Evolutionary conservation across 2,329 filamentous ascomycete genomes (phyloP), one percentile per base, ranked within the genome.

Genomic region (Pseudogymnoascus sp.): DNA sequence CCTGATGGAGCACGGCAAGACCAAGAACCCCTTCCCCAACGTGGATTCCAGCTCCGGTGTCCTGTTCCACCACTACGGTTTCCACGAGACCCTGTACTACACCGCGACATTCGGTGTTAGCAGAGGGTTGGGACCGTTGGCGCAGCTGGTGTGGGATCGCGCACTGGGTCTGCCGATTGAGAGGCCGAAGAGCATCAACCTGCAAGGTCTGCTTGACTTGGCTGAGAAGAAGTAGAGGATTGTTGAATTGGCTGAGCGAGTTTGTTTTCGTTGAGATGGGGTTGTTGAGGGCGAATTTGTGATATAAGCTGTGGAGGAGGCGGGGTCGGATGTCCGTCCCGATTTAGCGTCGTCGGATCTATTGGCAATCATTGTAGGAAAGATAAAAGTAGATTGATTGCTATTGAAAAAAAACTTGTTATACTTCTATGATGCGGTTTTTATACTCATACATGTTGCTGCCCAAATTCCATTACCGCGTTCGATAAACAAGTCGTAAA

Each of bases 21-120:
- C 92, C 69, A 96, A 96, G 83, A 96, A 96, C 80, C 92, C 95
- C 1, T 96, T 93, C 78, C 95, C 95, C 68, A 99, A 99, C 75
- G 95, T 99, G 66, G 95, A 99, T 77, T 92, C 89, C 59, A 88
- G 86, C 67, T 96, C 92, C 0, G 95, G 95, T 67, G 93, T 97
- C 5, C 83, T 99, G 59, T 97, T 99, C 86, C 88, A 97, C 78
- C 92, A 97, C 81, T 99, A 96, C 75, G 95, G 93, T 64, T 96
- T 99, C 86, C 89, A 90, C 75, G 91, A 97, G 80, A 96, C 93
- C 0, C 82, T 97, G 10, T 99, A 97, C 82, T 99, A 97, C 80
- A 88, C 86, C 3, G 86, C 85, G 64, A 88, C 86, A 0, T 89
- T 89, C 67, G 86, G 86, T 66, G 86, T 89, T 11, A 86, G 83